Percentiles rank a stretch among this genome's conserved stretches.
These are phyloP conservation scores for Acanthamoeba polyphaga DNA, from an alignment of 208 protist genomes.

Conservation along the genomic window DNA sequence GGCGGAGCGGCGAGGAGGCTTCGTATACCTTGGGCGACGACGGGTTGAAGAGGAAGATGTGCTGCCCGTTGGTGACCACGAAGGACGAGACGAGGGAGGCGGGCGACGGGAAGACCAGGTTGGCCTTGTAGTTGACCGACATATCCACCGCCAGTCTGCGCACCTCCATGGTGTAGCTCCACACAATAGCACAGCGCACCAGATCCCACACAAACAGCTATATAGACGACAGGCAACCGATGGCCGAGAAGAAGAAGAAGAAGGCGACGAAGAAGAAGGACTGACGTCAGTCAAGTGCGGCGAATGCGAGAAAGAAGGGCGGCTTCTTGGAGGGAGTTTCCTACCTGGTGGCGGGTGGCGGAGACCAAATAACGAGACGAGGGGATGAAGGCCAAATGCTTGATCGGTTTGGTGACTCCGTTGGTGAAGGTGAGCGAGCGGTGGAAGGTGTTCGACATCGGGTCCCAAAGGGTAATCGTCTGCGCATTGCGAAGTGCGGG, in stretches of 20 bases:
- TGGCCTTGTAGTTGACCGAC: slow-evolving; percentile 52
- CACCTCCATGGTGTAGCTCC: background rate
- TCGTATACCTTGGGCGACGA: slow-evolving; percentile 13
- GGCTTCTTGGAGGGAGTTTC: background rate
- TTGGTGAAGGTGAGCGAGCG: slow-evolving; percentile 35
- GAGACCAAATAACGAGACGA: slow-evolving; percentile 29
- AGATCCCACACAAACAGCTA: slow-evolving; percentile 62
- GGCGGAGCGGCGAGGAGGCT: no score
- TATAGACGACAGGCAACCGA: background rate
- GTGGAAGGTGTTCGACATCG: slow-evolving; percentile 56
- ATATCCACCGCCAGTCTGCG: slow-evolving; percentile 9
- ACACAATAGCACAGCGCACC: background rate
- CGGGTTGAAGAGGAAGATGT: slow-evolving; percentile 34
- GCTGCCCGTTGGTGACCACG: background rate
- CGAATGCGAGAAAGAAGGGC: no score
- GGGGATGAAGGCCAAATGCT: slow-evolving; percentile 25
- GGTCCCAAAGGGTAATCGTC: slow-evolving; percentile 76
- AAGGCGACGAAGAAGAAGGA: no score
- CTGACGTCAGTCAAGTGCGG: no score
- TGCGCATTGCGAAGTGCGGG: no score
- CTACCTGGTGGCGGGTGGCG: background rate
- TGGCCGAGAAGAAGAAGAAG: no score
- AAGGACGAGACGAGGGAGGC: slow-evolving; percentile 44
- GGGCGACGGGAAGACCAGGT: slow-evolving; percentile 4
- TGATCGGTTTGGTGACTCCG: background rate